phyloP scores from a whole-genome alignment of 2,329 filamentous ascomycete genomes.

The Penicillium sp. region DNA sequence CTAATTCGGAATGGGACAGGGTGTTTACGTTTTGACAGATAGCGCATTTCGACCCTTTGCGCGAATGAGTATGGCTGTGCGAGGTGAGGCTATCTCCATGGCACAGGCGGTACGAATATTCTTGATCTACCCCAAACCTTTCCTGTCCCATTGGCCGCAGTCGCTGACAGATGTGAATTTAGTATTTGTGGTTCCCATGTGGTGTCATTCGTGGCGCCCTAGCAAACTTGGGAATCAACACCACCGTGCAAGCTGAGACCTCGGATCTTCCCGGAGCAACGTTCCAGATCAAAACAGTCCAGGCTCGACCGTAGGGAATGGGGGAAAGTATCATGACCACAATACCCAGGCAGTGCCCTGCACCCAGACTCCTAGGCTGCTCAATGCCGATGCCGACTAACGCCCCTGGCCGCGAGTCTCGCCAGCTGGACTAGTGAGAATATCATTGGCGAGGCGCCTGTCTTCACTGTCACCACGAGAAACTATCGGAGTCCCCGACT shows the following conservation, averaged over 20 bases:
- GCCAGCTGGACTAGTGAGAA: slow-evolving; percentile 8
- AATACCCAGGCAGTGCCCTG: too few species aligned
- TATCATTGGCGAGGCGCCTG: background rate
- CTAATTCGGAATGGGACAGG: slow-evolving; percentile 47
- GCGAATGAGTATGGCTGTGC: slow-evolving; percentile 80
- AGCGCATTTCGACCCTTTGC: slow-evolving; percentile 84
- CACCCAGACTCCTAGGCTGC: background rate
- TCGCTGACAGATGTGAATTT: background rate
- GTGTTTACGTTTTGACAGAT: slow-evolving; percentile 94
- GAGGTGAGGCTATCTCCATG: slow-evolving; percentile 67
- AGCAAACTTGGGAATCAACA: slow-evolving; percentile 84
- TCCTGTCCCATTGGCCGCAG: slow-evolving; percentile 2
- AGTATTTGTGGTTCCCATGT: slow-evolving; percentile 95
- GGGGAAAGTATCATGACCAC: too few species aligned
- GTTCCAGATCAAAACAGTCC: slow-evolving; percentile 90
- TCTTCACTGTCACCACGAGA: background rate
- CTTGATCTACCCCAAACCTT: slow-evolving; percentile 1
- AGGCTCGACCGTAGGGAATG: slow-evolving; percentile 58
- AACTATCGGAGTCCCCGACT: background rate
- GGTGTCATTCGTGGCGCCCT: slow-evolving; percentile 89
- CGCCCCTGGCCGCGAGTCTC: background rate
- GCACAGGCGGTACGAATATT: slow-evolving; percentile 69
- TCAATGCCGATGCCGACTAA: background rate
- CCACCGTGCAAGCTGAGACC: slow-evolving; percentile 87
- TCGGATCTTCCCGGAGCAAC: slow-evolving; percentile 81